Conservation (phyloP, 345 rosid genomes). For the Pseudoturritis turrita region DNA sequence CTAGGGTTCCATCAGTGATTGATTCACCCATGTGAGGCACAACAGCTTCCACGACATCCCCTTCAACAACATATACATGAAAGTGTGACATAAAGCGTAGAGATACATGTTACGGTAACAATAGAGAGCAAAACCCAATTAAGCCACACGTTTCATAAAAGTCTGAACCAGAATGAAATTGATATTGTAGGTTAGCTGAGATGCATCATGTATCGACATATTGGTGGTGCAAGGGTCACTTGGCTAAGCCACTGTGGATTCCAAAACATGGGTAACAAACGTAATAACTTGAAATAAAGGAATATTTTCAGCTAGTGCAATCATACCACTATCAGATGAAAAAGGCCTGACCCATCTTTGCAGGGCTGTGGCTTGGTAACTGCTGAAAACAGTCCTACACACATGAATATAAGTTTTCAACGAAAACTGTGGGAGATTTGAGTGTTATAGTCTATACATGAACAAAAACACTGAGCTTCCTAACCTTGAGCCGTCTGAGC, state of each 20-base stretch:
- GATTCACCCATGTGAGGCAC: slow-evolving; percentile 96
- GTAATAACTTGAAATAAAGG: neutral
- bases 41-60: slow-evolving; percentile 65
- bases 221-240: neutral
- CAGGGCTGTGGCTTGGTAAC: slow-evolving; percentile 32
- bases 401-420: neutral
- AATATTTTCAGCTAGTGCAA: neutral
- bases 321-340: slow-evolving; percentile 68
- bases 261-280: neutral
- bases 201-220: neutral
- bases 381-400: slow-evolving; percentile 26
- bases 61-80: slow-evolving; percentile 37
- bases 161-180: neutral
- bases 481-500: slow-evolving; percentile 32
- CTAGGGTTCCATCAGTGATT: slow-evolving; percentile 79
- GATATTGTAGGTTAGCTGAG: neutral
- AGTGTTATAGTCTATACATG: neutral
- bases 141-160: neutral
- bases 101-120: neutral
- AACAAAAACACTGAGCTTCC: slow-evolving; percentile 8
- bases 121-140: neutral
- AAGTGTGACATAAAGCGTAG: neutral
- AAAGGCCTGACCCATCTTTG: slow-evolving; percentile 48
- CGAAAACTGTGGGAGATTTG: neutral
- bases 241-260: neutral